A percentile compares a stretch with the other conserved stretches of the same genome.
Conservation (phyloP, 495 filamentous ascomycete species). For the Daldinia bambusicola region DNA sequence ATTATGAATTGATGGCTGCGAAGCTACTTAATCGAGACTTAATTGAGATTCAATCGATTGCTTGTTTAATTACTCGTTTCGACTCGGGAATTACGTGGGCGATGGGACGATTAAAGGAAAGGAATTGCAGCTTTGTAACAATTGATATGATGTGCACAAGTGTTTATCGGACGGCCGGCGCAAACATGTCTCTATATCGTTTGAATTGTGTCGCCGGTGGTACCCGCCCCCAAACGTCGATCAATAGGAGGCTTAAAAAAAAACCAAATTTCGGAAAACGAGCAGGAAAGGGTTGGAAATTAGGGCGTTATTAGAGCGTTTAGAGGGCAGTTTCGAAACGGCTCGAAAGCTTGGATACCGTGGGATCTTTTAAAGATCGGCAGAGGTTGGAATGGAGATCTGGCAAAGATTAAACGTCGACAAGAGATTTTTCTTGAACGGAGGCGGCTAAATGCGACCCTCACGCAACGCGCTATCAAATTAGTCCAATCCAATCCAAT, state of each 20-base stretch:
- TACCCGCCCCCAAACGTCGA: conserved; percentile 7
- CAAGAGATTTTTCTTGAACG: conserved; percentile 20
- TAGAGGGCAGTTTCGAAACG: conserved; percentile 23
- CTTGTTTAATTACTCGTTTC: background rate
- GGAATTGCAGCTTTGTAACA: background rate
- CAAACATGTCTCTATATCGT: conserved; percentile 37
- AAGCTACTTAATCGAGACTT: background rate
- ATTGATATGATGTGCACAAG: conserved; percentile 13
- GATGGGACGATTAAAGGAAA: conserved; percentile 5
- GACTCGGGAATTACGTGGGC: conserved; percentile 19
- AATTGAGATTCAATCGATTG: background rate
- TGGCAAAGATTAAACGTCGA: conserved; percentile 36
- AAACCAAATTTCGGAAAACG: background rate
- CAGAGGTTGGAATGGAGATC: conserved; percentile 36
- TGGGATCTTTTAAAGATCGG: conserved; percentile 20
- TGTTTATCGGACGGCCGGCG: conserved; percentile 32
- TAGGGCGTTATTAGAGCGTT: background rate
- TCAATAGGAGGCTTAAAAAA: conserved; percentile 2
- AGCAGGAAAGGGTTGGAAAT: conserved; percentile 5
- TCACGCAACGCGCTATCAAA: conserved; percentile 26
- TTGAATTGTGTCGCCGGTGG: background rate
- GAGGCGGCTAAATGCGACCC: conserved; percentile 45
- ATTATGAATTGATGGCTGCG: conserved; percentile 56
- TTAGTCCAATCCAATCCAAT: background rate
- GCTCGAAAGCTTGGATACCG: conserved; percentile 15